phyloP scores from a whole-genome alignment of 2,329 filamentous ascomycete species.

The Scytalidium lignicola region DNA sequence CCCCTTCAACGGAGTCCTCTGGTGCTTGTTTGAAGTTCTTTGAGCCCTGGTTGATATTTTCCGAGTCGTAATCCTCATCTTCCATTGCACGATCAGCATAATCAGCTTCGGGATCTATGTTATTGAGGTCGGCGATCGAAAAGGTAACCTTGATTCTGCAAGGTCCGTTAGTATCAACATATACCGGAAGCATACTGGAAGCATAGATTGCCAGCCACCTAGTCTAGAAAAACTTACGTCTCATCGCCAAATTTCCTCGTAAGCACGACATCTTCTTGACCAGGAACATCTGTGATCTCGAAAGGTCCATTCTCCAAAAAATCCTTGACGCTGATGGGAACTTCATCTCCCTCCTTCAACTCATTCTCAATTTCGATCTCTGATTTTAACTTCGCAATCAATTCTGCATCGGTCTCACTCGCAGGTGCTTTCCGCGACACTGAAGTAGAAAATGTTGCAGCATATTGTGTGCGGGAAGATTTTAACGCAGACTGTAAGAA shows the following conservation, averaged over 20 bases:
- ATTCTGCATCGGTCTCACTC: conserved; percentile 66
- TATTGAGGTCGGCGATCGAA: conserved; percentile 76
- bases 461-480: conserved; percentile 20
- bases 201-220: too few species aligned
- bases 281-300: conserved; percentile 74
- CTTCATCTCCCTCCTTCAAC: conserved; percentile 63
- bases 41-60: conserved; percentile 42
- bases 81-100: conserved; percentile 51
- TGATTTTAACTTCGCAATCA: conserved; percentile 78
- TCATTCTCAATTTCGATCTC: conserved; percentile 82
- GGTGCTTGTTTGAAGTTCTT: conserved; percentile 51
- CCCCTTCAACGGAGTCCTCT: conserved; percentile 50
- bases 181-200: conserved; percentile 32
- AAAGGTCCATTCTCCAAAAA: conserved; percentile 84
- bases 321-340: conserved; percentile 75
- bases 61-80: conserved; percentile 43
- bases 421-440: conserved; percentile 32
- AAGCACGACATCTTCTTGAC: conserved; percentile 83
- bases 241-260: conserved; percentile 81
- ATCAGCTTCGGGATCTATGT: conserved; percentile 54
- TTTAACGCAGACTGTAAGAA: conserved; percentile 24
- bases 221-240: conserved; percentile 59
- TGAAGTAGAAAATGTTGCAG: conserved; percentile 33
- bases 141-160: conserved; percentile 72
- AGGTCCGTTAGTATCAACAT: conserved; percentile 14